Conservation (phyloP, 1,284 basidiomycete species). For the Pseudozyma flocculosa region DNA sequence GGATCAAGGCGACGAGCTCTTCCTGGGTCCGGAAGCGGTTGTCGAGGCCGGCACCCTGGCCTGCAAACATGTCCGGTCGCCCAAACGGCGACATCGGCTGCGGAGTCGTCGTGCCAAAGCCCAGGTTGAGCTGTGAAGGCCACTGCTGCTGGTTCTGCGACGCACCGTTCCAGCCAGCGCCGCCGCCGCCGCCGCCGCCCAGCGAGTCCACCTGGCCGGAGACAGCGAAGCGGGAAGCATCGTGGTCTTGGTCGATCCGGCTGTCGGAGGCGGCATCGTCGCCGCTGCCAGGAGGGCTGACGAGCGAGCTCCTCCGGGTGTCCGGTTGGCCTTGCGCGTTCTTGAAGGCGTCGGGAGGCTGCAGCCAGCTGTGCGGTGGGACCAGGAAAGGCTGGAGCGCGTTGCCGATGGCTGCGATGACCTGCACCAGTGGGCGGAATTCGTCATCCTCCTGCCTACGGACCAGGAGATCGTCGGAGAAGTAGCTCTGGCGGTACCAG, state of each 20-base stretch:
- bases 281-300: background rate
- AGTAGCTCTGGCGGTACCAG: conserved; percentile 91
- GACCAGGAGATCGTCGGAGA: conserved; percentile 79
- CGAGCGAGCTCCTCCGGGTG: background rate
- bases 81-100: conserved; percentile 32
- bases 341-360: conserved; percentile 9
- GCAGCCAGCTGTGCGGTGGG: conserved; percentile 36
- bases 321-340: background rate
- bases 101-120: conserved; percentile 13
- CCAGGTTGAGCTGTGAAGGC: conserved; percentile 17
- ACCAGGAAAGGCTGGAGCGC: conserved; percentile 57
- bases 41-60: conserved; percentile 12
- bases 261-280: too few species aligned
- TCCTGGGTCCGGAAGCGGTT: conserved; percentile 33
- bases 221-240: too few species aligned
- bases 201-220: too few species aligned
- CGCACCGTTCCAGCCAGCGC: too few species aligned
- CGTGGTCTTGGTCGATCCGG: too few species aligned
- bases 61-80: conserved; percentile 15
- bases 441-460: conserved; percentile 65
- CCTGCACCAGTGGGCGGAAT: conserved; percentile 57
- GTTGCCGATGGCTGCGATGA: conserved; percentile 56
- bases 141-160: conserved; percentile 18
- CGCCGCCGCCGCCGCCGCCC: too few species aligned
- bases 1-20: conserved; percentile 32